Evolutionary conservation across 2,329 filamentous ascomycete genomes (phyloP).

Genomic region (Beauveria medogensis): DNA sequence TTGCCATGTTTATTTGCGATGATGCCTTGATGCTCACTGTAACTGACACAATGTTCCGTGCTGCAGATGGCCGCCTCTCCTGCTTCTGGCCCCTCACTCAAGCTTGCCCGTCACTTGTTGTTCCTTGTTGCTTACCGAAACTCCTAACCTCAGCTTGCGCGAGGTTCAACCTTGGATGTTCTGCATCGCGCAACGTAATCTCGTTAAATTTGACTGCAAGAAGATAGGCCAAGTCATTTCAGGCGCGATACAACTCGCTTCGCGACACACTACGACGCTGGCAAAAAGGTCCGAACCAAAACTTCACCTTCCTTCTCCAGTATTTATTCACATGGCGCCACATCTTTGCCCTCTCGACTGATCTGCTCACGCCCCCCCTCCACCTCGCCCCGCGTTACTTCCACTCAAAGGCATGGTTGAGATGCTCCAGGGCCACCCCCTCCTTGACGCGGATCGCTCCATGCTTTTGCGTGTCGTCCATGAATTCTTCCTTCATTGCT

Average conservation of each 20-base stretch:
- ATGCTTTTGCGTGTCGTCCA: background rate
- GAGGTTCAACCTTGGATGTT: background rate
- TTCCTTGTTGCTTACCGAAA: background rate
- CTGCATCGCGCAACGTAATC: background rate
- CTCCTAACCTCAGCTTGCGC: background rate
- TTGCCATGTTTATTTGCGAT: background rate
- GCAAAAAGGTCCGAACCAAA: background rate
- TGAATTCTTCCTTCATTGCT: background rate
- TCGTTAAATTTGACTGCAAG: background rate
- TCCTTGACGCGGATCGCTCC: background rate
- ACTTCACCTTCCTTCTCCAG: background rate
- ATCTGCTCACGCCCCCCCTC: background rate
- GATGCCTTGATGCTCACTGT: background rate
- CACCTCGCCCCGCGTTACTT: background rate
- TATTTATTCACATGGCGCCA: background rate
- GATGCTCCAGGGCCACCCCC: background rate
- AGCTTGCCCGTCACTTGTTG: background rate
- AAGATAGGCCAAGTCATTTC: background rate
- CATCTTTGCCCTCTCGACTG: constrained; percentile 1
- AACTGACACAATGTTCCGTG: background rate
- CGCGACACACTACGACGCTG: background rate
- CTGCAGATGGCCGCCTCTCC: background rate
- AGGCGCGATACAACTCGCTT: background rate
- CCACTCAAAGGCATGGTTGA: background rate
- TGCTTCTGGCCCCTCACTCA: background rate